These are phyloP conservation scores for Tylopilus plumbeoviolaceoides DNA, from an alignment of 768 basidiomycete genomes.

Conservation along the genomic window DNA sequence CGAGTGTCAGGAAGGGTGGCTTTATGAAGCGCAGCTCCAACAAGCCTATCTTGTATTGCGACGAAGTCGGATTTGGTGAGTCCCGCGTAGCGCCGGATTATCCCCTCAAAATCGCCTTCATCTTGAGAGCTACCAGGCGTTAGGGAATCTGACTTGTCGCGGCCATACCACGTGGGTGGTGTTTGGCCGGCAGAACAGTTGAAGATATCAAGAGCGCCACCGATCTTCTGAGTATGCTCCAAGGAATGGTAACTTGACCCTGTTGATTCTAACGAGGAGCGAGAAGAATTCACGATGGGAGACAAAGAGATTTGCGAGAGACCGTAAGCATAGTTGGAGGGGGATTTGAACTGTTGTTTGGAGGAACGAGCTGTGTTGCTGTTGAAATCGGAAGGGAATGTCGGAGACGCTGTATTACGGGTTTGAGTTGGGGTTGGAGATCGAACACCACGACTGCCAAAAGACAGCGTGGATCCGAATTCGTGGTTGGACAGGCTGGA, in stretches of 20 bases:
- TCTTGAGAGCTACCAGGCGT: conserved; percentile 50
- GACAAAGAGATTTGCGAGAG: conserved; percentile 63
- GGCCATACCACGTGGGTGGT: conserved; percentile 63
- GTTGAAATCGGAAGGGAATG: conserved; percentile 35
- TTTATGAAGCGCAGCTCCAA: conserved; percentile 58
- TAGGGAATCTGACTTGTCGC: conserved; percentile 48
- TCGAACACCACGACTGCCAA: conserved; percentile 40
- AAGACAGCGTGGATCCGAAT: conserved; percentile 42
- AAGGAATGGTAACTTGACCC: conserved; percentile 86
- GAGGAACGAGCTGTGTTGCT: conserved; percentile 49
- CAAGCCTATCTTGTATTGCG: conserved; percentile 71
- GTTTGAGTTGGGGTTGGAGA: conserved; percentile 70
- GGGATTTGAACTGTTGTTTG: conserved; percentile 43
- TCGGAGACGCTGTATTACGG: conserved; percentile 49
- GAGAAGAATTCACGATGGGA: conserved; percentile 68
- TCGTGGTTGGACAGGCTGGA: conserved; percentile 51
- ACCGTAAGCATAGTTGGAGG: conserved; percentile 49
- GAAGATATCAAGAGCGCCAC: conserved; percentile 52
- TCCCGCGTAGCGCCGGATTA: conserved; percentile 62
- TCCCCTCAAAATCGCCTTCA: conserved; percentile 59
- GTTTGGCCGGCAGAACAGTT: conserved; percentile 42
- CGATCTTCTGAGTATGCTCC: conserved; percentile 56
- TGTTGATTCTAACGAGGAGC: conserved; percentile 72
- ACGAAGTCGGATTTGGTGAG: conserved; percentile 67
- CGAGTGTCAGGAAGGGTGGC: conserved; percentile 52